Base-by-base conservation (phyloP, 2,329 filamentous ascomycete genomes). In the Penicillium sp. region DNA sequence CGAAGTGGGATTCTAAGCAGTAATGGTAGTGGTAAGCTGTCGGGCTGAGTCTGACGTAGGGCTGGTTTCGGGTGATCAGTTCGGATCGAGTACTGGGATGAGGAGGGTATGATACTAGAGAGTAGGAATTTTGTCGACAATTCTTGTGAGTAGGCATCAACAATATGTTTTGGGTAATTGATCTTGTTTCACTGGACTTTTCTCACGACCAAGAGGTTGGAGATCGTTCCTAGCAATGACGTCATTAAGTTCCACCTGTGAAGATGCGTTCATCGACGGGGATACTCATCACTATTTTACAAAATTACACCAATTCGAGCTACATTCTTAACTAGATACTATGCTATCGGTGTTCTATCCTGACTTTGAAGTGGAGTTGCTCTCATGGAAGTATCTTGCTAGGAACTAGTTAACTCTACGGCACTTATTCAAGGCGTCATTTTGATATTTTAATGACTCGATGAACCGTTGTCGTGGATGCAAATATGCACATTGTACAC, bases 41-140 rank as follows among this genome's bases (percentile, higher is more conserved):
- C 61, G 58, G 63, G 62, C 62, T 64, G 61, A 61, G 40, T n/a
- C 56, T 52, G 56, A 61, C 50, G 55, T 61, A 65, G 62, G 59
- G 59, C 61, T 63, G 62, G 59, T 32, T 32, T n/a, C 50, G 42
- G 38, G 48, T 34, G 49, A 44, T 51, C 29, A 14, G 20, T 16
- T 22, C 16, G 7, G 20, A 24, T 44, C 4, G 20, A 32, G 8
- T 48, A 22, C 14, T 29, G 14, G 26, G 18, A 8, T 4, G 8
- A 32, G 24, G 16, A 34, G 47, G 46, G 6, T 57, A 61, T 62
- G 53, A 56, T 60, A 38, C 46, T 46, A 26, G 20, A 24, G 10
- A 39, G 4, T 32, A 37, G 22, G 13, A n/a, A 9, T 16, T 26
- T 46, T 35, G 37, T 51, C 9, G 20, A 35, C 32, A 35, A 49